Evolutionary conservation across 495 filamentous ascomycete species (phyloP).

Genomic region (Astrocystis sublimbata): DNA sequence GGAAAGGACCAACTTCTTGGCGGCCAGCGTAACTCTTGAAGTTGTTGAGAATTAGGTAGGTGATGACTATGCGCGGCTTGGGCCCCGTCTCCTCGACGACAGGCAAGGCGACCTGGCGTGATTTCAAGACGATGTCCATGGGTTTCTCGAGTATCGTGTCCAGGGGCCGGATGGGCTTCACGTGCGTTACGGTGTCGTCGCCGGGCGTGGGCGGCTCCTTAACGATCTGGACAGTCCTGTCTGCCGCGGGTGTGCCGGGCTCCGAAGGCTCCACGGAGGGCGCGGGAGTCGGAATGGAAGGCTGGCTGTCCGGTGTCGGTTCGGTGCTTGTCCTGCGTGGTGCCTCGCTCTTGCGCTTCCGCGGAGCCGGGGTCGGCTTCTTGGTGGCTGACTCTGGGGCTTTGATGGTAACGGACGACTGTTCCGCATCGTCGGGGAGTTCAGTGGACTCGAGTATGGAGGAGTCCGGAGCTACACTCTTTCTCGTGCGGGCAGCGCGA

Average conservation of each 20-base stretch:
- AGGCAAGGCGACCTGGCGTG: conserved; percentile 67
- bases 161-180: conserved; percentile 70
- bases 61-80: conserved; percentile 85
- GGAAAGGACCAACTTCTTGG: conserved; percentile 95
- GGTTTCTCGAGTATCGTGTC: conserved; percentile 79
- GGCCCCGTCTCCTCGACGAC: conserved; percentile 69
- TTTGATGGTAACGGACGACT: conserved; percentile 46
- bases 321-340: conserved; percentile 46
- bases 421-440: conserved; percentile 57
- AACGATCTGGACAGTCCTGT: conserved; percentile 72
- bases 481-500: conserved; percentile 47
- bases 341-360: conserved; percentile 71
- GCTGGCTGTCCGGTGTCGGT: conserved; percentile 53
- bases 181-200: conserved; percentile 45
- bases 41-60: conserved; percentile 83
- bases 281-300: conserved; percentile 49
- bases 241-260: conserved; percentile 67
- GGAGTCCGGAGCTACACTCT: conserved; percentile 28
- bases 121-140: conserved; percentile 93
- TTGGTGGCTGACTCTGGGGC: conserved; percentile 66
- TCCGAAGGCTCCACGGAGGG: conserved; percentile 33
- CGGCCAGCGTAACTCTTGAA: conserved; percentile 98
- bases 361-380: conserved; percentile 59
- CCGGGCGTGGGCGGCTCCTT: conserved; percentile 46
- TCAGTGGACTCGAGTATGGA: conserved; percentile 25